Conservation (phyloP, 805 yeast species). For the Novakomyces olei region DNA sequence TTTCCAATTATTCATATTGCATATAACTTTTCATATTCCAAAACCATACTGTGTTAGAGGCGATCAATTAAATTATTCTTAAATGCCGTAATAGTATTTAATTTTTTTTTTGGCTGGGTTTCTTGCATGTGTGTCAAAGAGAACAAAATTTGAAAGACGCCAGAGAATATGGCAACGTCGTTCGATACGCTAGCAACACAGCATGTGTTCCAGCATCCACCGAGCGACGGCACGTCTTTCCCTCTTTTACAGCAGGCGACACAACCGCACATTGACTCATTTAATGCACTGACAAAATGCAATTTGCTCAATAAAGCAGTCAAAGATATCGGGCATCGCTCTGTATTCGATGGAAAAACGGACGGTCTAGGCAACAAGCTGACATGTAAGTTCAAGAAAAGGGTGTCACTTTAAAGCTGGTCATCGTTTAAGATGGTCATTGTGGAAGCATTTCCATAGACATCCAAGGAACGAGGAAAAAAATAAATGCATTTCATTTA, state of each 20-base stretch:
- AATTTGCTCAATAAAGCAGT: constrained; percentile 71
- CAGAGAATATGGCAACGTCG: constrained; percentile 19
- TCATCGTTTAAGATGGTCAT: too few relatives aligned
- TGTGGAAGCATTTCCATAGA: too few relatives aligned
- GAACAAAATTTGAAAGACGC: background rate
- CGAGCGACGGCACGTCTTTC: constrained; percentile 60
- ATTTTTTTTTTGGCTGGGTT: background rate
- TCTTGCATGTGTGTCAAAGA: background rate
- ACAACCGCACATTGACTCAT: constrained; percentile 85
- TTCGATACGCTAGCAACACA: constrained; percentile 78
- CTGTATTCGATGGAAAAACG: constrained; percentile 68
- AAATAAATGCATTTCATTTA: too few relatives aligned
- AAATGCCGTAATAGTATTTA: background rate
- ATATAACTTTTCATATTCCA: too few relatives aligned
- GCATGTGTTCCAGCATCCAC: constrained; percentile 64
- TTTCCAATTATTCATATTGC: too few relatives aligned
- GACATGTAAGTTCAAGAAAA: constrained; percentile 14
- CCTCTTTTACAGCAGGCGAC: constrained; percentile 78
- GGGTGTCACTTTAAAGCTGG: background rate
- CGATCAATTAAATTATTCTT: background rate
- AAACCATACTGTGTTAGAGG: background rate
- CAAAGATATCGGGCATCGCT: constrained; percentile 67
- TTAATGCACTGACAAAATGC: constrained; percentile 84
- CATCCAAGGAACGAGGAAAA: too few relatives aligned
- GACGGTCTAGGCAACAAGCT: too few relatives aligned